phyloP scores from a whole-genome alignment of 169 alveolate genomes.

The Plasmodium cynomolgi region DNA sequence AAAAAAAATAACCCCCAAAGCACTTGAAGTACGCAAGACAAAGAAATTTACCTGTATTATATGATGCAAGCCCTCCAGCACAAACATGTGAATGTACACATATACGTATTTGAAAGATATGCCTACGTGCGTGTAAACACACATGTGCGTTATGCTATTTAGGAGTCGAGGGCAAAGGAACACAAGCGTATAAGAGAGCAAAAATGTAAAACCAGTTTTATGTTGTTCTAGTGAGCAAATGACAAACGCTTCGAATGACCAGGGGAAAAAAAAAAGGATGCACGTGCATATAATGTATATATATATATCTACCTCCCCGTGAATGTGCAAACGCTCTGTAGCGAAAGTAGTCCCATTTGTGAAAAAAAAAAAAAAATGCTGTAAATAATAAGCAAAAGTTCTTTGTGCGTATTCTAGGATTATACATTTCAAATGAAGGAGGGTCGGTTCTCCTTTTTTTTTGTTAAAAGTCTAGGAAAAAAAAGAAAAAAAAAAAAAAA shows the following conservation, averaged over 20 bases:
- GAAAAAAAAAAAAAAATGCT: background rate
- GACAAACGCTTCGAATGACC: background rate
- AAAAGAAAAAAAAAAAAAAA: background rate
- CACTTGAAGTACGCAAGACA: constrained; percentile 1
- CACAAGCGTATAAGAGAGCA: background rate
- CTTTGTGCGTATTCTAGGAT: background rate
- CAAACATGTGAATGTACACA: background rate
- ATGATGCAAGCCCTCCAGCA: background rate
- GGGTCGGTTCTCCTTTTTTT: background rate
- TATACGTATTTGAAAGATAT: background rate
- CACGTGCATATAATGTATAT: background rate
- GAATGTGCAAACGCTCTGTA: background rate
- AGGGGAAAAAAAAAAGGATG: background rate
- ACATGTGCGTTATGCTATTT: background rate
- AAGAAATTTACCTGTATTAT: background rate
- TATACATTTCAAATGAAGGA: background rate
- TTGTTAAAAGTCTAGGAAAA: constrained; percentile 13
- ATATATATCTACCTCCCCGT: background rate
- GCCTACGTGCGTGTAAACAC: constrained; percentile 1
- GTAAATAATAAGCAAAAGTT: background rate
- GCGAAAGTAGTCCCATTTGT: background rate
- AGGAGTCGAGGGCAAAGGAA: background rate
- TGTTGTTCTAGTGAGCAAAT: background rate
- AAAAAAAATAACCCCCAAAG: background rate
- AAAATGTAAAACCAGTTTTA: background rate